Evolutionary conservation across 371 early-diverging fungal genomes (phyloP), one percentile per base, ranked within the genome.

Genomic region (Mortierella sp.): DNA sequence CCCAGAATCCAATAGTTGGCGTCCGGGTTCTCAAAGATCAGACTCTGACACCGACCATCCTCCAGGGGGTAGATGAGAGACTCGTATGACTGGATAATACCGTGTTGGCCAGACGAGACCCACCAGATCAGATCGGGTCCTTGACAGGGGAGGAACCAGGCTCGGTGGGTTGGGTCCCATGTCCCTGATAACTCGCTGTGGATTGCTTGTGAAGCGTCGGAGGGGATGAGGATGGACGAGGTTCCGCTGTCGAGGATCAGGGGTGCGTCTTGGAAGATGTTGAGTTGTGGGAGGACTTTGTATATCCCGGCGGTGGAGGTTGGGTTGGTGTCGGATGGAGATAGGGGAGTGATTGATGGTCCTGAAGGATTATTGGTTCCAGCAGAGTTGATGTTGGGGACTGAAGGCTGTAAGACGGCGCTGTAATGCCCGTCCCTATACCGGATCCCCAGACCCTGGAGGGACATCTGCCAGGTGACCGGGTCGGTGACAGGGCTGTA

Each of bases 51-150:
- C 12, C 75, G n/a, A 2, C 84, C 84, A 48, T 77, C 81, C 24
- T 81, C 72, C 6, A 84, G 41, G 2, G 0, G 24, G 65, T 84
- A 71, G 29, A 84, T 56, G 18, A 84, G 48, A 11, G 70, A 58
- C 54, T 83, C 80, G 49, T 83, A 79, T 0, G 83, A 77, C 27
- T 83, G 83, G 12, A 83, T 63, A 8, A 83, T 48, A 1, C 79
- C 80, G 1, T 75, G 56, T 16, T 80, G 74, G 4, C 71, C 75
- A 0, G 68, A 63, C 10, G 83, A 58, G 5, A 83, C 46, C 83
- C 80, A 83, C 83, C 83, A 83, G 72, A 83, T 56, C 32, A 83
- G 41, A 35, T 76, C 83, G 4, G 83, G 79, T 0, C 83, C 83
- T 38, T 70, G 41, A 18, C 83, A 83, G 5, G 83, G 83, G 14